phyloP scores from a whole-genome alignment of 2,329 filamentous ascomycete genomes.

The Fusarium sp. region DNA sequence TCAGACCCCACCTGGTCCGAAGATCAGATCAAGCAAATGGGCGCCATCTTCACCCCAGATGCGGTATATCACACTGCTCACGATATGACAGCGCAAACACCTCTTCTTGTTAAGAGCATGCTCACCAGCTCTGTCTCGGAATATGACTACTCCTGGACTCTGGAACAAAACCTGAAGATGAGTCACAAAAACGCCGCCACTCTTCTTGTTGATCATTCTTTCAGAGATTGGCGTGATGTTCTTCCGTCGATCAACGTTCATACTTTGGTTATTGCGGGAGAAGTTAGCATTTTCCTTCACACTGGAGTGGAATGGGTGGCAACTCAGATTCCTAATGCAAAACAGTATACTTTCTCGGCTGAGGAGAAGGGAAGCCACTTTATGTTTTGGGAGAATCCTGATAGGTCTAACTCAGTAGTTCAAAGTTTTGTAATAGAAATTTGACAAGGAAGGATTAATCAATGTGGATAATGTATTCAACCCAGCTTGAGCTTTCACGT shows the following conservation, averaged over 20 bases:
- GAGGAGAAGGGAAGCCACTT: slow-evolving; percentile 4
- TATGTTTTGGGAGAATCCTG: slow-evolving; percentile 6
- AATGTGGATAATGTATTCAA: too few species aligned
- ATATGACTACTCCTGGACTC: not conserved
- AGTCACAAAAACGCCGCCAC: not conserved
- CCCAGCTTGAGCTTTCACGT: too few species aligned
- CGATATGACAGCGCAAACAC: not conserved
- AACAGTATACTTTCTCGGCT: not conserved
- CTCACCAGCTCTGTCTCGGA: not conserved
- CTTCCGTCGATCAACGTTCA: not conserved
- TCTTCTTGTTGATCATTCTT: not conserved
- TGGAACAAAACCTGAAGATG: slow-evolving; percentile 3
- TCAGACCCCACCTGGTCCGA: slow-evolving; percentile 8
- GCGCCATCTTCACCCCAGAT: not conserved
- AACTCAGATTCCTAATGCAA: slow-evolving; percentile 6
- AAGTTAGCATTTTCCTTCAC: not conserved
- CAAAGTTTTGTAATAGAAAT: not conserved
- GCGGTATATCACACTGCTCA: not conserved
- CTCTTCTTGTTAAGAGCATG: not conserved
- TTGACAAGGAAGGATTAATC: too few species aligned
- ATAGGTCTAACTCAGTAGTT: not conserved
- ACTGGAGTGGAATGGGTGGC: slow-evolving; percentile 3
- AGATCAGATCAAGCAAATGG: not conserved
- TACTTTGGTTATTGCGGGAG: not conserved
- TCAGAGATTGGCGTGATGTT: not conserved